Conservation (phyloP, 352 stramenopile species). For the Pythium diclinum region DNA sequence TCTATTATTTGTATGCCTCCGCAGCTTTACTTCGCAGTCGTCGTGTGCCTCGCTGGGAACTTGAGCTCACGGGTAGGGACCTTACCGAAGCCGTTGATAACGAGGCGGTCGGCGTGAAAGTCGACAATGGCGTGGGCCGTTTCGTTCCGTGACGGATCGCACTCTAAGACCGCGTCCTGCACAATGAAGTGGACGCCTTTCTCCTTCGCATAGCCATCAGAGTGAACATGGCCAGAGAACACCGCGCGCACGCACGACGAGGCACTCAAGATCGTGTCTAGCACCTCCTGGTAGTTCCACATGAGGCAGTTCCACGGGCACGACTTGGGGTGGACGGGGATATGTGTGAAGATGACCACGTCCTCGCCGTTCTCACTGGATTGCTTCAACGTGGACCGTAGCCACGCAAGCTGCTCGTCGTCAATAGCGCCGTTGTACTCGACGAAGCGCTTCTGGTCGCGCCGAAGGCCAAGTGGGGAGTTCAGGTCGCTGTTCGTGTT, state of each 20-base stretch:
- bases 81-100: slow-evolving; percentile 59
- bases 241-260: slow-evolving; percentile 50
- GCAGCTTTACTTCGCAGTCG: neutral
- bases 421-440: slow-evolving; percentile 78
- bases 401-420: slow-evolving; percentile 53
- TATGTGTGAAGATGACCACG: slow-evolving; percentile 74
- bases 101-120: slow-evolving; percentile 48
- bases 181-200: slow-evolving; percentile 66
- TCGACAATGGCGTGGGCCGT: slow-evolving; percentile 62
- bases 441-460: slow-evolving; percentile 52
- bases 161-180: slow-evolving; percentile 70
- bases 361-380: slow-evolving; percentile 36
- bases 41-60: slow-evolving; percentile 28
- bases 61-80: slow-evolving; percentile 51
- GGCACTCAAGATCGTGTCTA: slow-evolving; percentile 41
- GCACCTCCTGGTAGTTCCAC: slow-evolving; percentile 77
- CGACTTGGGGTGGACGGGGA: slow-evolving; percentile 51
- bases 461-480: slow-evolving; percentile 51
- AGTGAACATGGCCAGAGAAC: slow-evolving; percentile 71
- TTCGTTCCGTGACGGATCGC: slow-evolving; percentile 33
- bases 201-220: slow-evolving; percentile 46
- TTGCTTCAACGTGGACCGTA: slow-evolving; percentile 34
- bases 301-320: slow-evolving; percentile 37
- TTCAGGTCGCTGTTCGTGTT: slow-evolving; percentile 81
- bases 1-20: neutral